These are phyloP conservation scores for Ceratocystis lukuohia DNA, from an alignment of 2,329 filamentous ascomycete species.

Conservation along the genomic window DNA sequence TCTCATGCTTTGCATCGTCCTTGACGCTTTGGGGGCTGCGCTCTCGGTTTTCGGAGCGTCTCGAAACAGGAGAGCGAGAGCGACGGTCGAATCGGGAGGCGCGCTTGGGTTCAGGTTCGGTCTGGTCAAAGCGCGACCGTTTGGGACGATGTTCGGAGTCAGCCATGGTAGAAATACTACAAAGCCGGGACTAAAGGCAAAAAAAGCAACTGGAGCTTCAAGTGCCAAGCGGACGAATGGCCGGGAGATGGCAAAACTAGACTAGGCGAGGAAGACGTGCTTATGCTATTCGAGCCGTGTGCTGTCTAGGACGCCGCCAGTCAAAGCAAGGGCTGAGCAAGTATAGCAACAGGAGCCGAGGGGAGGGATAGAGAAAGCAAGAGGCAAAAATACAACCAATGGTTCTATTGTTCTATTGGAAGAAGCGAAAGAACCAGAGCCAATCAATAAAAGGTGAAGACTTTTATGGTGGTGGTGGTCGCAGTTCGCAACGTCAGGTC, in stretches of 20 bases:
- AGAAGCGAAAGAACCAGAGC: background rate
- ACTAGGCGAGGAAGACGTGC: background rate
- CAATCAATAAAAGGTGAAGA: background rate
- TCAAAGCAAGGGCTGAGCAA: background rate
- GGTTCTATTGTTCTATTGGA: background rate
- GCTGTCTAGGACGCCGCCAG: no score
- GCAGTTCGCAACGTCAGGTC: conserved; percentile 5
- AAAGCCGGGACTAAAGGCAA: background rate
- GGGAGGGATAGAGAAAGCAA: background rate
- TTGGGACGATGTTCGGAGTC: conserved; percentile 65
- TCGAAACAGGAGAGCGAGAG: conserved; percentile 65
- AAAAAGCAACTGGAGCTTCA: background rate
- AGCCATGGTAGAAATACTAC: conserved; percentile 38
- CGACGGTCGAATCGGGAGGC: conserved; percentile 79
- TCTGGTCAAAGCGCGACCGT: conserved; percentile 90
- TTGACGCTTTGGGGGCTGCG: conserved; percentile 49
- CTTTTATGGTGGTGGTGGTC: conserved; percentile 5
- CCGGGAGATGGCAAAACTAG: no score
- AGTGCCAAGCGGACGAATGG: background rate
- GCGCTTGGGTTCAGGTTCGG: conserved; percentile 63
- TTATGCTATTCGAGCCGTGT: no score
- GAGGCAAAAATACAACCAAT: background rate
- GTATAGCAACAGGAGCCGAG: background rate
- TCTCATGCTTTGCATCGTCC: conserved; percentile 9
- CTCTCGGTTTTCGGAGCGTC: conserved; percentile 56